A percentile compares a stretch with the other conserved stretches of the same genome.
Conservation (phyloP, 2,329 filamentous ascomycete genomes). For the Nemania diffusa region DNA sequence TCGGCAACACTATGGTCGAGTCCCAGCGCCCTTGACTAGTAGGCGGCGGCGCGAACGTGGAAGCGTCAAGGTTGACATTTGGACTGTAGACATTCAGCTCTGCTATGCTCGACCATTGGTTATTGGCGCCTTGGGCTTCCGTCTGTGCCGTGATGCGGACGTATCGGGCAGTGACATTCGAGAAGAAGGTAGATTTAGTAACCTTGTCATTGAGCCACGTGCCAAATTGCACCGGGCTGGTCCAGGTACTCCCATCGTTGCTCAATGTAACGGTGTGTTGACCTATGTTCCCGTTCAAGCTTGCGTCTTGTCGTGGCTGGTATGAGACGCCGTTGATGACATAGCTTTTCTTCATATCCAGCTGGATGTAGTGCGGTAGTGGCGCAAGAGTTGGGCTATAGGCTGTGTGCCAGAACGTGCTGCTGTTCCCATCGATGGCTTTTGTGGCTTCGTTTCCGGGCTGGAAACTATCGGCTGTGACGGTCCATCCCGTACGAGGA, state of each 20-base stretch:
- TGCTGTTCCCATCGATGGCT: slow-evolving; percentile 46
- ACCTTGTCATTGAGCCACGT: slow-evolving; percentile 46
- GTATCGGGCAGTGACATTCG: slow-evolving; percentile 46
- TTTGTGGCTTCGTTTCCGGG: slow-evolving; percentile 46
- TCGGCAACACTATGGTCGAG: slow-evolving; percentile 51
- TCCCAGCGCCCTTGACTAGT: slow-evolving; percentile 48
- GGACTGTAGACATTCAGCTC: slow-evolving; percentile 49
- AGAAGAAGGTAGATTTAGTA: slow-evolving; percentile 50
- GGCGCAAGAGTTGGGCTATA: slow-evolving; percentile 35
- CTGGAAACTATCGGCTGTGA: slow-evolving; percentile 46
- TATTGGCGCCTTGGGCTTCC: slow-evolving; percentile 44
- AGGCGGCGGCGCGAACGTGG: slow-evolving; percentile 37
- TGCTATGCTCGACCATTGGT: slow-evolving; percentile 48
- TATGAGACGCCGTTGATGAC: slow-evolving; percentile 48
- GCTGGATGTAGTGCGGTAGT: slow-evolving; percentile 47
- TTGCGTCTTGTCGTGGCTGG: slow-evolving; percentile 46
- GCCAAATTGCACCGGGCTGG: slow-evolving; percentile 45
- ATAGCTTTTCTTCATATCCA: slow-evolving; percentile 45
- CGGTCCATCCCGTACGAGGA: slow-evolving; percentile 44
- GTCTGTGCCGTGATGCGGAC: slow-evolving; percentile 47
- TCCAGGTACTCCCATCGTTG: slow-evolving; percentile 45
- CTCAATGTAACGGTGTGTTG: slow-evolving; percentile 47
- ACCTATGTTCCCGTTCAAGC: slow-evolving; percentile 46
- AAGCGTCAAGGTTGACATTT: slow-evolving; percentile 33
- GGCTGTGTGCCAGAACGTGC: slow-evolving; percentile 47